These are phyloP conservation scores for Xylariaceae sp. DNA, from an alignment of 2,329 filamentous ascomycete species.

Conservation along the genomic window DNA sequence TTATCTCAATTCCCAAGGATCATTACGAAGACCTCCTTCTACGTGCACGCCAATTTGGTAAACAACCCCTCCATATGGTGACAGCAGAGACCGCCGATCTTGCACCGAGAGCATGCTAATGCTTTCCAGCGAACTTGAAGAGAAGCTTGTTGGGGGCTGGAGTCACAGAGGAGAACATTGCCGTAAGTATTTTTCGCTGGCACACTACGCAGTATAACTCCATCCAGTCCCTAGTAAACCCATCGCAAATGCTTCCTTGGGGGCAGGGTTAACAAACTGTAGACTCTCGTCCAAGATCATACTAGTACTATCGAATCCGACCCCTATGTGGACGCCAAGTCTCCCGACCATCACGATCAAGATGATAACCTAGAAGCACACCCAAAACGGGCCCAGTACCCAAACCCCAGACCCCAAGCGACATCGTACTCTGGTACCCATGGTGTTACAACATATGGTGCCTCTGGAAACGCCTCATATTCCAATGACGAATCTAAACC, in stretches of 20 bases:
- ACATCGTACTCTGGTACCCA: constrained; percentile 6
- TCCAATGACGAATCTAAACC: constrained; percentile 7
- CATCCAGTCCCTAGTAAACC: not conserved
- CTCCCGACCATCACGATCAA: constrained; percentile 13
- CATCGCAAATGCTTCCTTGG: not conserved
- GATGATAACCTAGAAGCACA: constrained; percentile 6
- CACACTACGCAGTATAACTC: not conserved
- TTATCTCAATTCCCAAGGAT: constrained; percentile 49
- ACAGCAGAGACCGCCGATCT: not conserved
- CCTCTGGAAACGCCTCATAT: constrained; percentile 5
- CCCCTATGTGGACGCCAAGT: constrained; percentile 5
- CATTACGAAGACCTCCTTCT: constrained; percentile 60
- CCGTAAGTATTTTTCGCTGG: constrained; percentile 34
- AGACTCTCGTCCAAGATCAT: constrained; percentile 25
- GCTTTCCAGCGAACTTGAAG: constrained; percentile 40
- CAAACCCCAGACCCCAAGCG: constrained; percentile 4
- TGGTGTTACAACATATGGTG: not conserved
- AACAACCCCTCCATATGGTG: constrained; percentile 17
- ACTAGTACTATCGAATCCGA: constrained; percentile 8
- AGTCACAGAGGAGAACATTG: constrained; percentile 44
- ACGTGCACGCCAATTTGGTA: constrained; percentile 53
- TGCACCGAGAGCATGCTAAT: constrained; percentile 11
- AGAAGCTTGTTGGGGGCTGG: constrained; percentile 49
- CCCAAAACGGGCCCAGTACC: not conserved
- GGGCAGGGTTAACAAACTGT: constrained; percentile 5